These are phyloP conservation scores for Entonaema liquescens DNA, from an alignment of 495 filamentous ascomycete genomes.

Conservation along the genomic window DNA sequence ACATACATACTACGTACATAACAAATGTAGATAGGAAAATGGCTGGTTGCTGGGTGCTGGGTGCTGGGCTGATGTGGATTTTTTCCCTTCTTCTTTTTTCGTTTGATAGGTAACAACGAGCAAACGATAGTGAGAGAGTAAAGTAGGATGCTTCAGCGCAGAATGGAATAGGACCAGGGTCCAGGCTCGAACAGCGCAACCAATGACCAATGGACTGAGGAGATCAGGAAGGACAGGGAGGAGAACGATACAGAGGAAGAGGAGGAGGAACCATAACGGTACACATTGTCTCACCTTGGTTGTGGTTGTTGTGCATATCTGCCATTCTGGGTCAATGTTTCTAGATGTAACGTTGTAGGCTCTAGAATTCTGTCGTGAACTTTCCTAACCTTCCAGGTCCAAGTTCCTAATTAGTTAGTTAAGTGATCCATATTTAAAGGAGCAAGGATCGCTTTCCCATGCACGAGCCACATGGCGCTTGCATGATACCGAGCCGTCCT, in stretches of 20 bases:
- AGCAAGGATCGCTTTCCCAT: slow-evolving; percentile 32
- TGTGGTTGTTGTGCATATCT: slow-evolving; percentile 27
- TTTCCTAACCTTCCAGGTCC: slow-evolving; percentile 32
- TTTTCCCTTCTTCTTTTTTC: background rate
- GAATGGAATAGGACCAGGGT: slow-evolving; percentile 11
- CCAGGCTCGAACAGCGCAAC: slow-evolving; percentile 12
- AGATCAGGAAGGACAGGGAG: slow-evolving; percentile 9
- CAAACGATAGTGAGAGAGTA: background rate
- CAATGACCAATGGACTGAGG: slow-evolving; percentile 33
- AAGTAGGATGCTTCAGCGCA: slow-evolving; percentile 15
- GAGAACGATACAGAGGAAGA: slow-evolving; percentile 3
- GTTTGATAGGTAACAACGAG: slow-evolving; percentile 25
- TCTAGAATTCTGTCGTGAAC: slow-evolving; percentile 27
- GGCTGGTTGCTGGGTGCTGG: background rate
- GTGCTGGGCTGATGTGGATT: background rate
- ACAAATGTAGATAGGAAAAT: background rate
- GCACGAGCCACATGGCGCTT: slow-evolving; percentile 41
- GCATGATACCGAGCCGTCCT: slow-evolving; percentile 25
- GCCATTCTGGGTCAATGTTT: slow-evolving; percentile 23
- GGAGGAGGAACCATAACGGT: slow-evolving; percentile 15
- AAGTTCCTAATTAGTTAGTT: slow-evolving; percentile 21
- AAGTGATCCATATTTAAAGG: slow-evolving; percentile 23
- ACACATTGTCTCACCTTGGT: slow-evolving; percentile 40
- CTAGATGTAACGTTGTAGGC: slow-evolving; percentile 45
- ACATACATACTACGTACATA: slow-evolving; percentile 10